Evolutionary conservation across 768 basidiomycete species (phyloP).

Genomic region (Punctularia strigosozonata): DNA sequence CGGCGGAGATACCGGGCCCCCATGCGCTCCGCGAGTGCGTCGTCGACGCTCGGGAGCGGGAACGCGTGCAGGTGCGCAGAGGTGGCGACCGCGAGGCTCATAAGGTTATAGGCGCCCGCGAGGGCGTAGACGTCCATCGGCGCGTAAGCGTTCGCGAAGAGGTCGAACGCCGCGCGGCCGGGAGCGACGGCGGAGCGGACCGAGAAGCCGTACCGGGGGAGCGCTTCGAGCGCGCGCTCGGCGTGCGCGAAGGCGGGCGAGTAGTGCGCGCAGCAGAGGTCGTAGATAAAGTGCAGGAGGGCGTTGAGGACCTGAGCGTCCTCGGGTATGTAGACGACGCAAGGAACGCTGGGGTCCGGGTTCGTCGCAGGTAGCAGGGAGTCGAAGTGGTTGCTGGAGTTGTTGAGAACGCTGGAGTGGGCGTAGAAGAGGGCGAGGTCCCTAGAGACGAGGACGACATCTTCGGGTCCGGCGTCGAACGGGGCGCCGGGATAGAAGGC

Average conservation of each 20-base stretch:
- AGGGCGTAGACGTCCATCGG: slow-evolving; percentile 31
- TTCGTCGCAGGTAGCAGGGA: slow-evolving; percentile 11
- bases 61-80: slow-evolving; percentile 28
- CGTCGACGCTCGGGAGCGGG: slow-evolving; percentile 22
- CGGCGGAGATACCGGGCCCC: slow-evolving; percentile 30
- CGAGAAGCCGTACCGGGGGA: neutral
- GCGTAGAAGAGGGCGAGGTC: slow-evolving; percentile 22
- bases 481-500: slow-evolving; percentile 11
- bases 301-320: slow-evolving; percentile 19
- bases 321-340: slow-evolving; percentile 17
- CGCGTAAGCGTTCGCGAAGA: too few relatives aligned
- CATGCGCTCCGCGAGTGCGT: slow-evolving; percentile 25
- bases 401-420: slow-evolving; percentile 13
- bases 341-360: too few relatives aligned
- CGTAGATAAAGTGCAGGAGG: slow-evolving; percentile 22
- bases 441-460: slow-evolving; percentile 16
- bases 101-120: slow-evolving; percentile 22
- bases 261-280: slow-evolving; percentile 8
- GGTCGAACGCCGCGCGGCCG: too few relatives aligned
- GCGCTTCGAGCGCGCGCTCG: neutral
- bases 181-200: slow-evolving; percentile 16
- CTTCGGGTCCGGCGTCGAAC: slow-evolving; percentile 8
- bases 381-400: slow-evolving; percentile 17
- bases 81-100: slow-evolving; percentile 25
- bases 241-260: neutral